Conservation (phyloP, 371 early-diverging fungal species). For the Choanephora cucurbitarum region DNA sequence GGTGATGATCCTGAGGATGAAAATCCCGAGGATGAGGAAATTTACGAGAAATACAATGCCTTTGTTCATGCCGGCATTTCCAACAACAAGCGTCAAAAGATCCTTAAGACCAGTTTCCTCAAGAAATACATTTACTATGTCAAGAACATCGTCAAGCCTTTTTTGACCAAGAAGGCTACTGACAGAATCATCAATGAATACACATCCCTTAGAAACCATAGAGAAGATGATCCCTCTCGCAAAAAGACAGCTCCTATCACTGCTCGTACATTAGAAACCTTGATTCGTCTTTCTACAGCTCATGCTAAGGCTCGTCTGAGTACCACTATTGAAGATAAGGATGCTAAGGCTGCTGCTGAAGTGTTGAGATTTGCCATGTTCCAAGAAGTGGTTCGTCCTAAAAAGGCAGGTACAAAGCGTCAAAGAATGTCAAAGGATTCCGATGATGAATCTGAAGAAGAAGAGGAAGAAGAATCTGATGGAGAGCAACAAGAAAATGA, state of each 20-base stretch:
- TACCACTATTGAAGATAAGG: slow-evolving; percentile 76
- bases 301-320: slow-evolving; percentile 97
- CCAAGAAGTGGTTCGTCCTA: slow-evolving; percentile 73
- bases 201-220: slow-evolving; percentile 70
- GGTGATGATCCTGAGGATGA: slow-evolving; percentile 55
- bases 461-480: slow-evolving; percentile 34
- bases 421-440: slow-evolving; percentile 32
- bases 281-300: slow-evolving; percentile 98
- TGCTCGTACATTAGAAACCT: slow-evolving; percentile 97
- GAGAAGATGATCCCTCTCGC: slow-evolving; percentile 55
- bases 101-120: slow-evolving; percentile 76
- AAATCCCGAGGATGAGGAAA: slow-evolving; percentile 47
- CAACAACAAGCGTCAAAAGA: slow-evolving; percentile 25
- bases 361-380: slow-evolving; percentile 91
- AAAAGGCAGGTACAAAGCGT: slow-evolving; percentile 50
- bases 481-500: slow-evolving; percentile 4
- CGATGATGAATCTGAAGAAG: slow-evolving; percentile 19
- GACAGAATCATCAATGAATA: slow-evolving; percentile 82
- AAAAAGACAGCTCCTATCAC: slow-evolving; percentile 90
- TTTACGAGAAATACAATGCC: slow-evolving; percentile 84
- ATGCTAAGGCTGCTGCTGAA: slow-evolving; percentile 85
- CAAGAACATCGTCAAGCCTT: slow-evolving; percentile 72
- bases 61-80: slow-evolving; percentile 69
- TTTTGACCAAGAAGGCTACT: slow-evolving; percentile 71
- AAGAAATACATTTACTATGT: slow-evolving; percentile 89